Base-by-base conservation (phyloP, 306 rosid species). In the Ziziphus jujuba region DNA sequence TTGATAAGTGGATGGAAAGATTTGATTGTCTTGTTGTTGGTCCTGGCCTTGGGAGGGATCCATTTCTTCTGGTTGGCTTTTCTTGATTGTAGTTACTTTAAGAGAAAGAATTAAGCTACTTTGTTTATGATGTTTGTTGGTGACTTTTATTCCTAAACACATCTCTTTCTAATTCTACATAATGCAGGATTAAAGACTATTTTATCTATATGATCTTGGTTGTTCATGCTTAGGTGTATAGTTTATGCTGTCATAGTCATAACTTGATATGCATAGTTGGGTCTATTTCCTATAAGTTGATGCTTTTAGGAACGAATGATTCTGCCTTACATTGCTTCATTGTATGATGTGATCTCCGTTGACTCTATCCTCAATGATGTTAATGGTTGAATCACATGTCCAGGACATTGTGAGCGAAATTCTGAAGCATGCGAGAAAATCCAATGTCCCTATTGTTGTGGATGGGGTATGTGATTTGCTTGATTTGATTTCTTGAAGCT, bases 21-120 rank as follows among this genome's bases (percentile, higher is more conserved):
- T 91, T 91, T 73, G 95, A 89, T 70, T 85, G 95, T 69, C 96
- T 91, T 70, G 98, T 89, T 51, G 67, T 91, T 82, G 98, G 97
- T 78, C 97, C 97, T 2, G 97, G 97, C 75, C 97, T 91, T 13
- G 97, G 97, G 72, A 91, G 97, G 79, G 91, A 91, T 70, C 87
- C 97, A 7, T 89, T 89, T 79, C 95, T 91, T 71, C 87, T 89
- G 74, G 95, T 91, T 68, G 62, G 81, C 65, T 69, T 75, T 72
- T 50, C 53, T 55, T 61, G 51, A 45, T 13, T 65, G 59, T 47
- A 59, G 59, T 66, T 55, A 38, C 38, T 56, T 45, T 15, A 65
- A 59, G 31, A 69, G 63, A 36, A 59, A 5, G 20, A 56, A 17
- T 25, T 72, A 69, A 40, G 49, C 44, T 59, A 71, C 44, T 55